Percentiles rank a stretch among this genome's conserved stretches.
phyloP scores from a whole-genome alignment of 2,329 filamentous ascomycete genomes.

The Colletotrichum sp. region DNA sequence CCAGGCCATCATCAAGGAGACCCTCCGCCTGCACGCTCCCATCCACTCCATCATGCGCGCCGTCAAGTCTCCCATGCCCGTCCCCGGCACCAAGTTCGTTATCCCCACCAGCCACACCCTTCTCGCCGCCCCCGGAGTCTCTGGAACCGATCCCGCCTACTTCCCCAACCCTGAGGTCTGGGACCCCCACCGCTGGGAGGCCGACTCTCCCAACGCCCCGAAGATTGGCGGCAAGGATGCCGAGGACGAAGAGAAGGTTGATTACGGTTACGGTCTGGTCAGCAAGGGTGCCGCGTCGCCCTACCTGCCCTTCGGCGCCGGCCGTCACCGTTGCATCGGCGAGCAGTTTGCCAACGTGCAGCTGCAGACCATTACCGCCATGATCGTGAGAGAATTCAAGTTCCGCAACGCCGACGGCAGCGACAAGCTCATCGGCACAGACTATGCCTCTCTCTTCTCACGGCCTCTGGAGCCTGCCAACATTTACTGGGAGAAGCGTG shows the following conservation, averaged over 20 bases:
- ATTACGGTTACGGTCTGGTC: constrained; percentile 93
- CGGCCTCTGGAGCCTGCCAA: constrained; percentile 73
- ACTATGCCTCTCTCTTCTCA: constrained; percentile 75
- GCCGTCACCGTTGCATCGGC: constrained; percentile 91
- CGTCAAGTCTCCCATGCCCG: constrained; percentile 85
- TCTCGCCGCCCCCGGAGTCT: constrained; percentile 84
- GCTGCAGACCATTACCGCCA: constrained; percentile 82
- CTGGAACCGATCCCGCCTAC: constrained; percentile 71
- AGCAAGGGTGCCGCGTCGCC: constrained; percentile 89
- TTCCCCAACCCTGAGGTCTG: constrained; percentile 85
- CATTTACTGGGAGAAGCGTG: constrained; percentile 77
- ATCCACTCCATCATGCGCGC: constrained; percentile 96
- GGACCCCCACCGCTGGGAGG: constrained; percentile 92
- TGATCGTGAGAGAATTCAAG: constrained; percentile 79
- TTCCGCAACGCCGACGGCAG: constrained; percentile 77
- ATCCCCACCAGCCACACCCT: constrained; percentile 83
- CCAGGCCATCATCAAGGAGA: constrained; percentile 87
- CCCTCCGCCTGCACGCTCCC: constrained; percentile 86
- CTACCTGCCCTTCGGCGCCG: constrained; percentile 93
- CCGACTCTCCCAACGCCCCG: constrained; percentile 61
- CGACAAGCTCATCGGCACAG: constrained; percentile 69
- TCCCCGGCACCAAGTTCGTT: constrained; percentile 82
- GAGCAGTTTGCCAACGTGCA: constrained; percentile 97
- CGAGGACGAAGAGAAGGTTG: constrained; percentile 74
- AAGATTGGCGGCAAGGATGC: constrained; percentile 47